These are phyloP conservation scores for Poa pratensis DNA, from an alignment of 176 grass and related monocot species.

Conservation along the genomic window DNA sequence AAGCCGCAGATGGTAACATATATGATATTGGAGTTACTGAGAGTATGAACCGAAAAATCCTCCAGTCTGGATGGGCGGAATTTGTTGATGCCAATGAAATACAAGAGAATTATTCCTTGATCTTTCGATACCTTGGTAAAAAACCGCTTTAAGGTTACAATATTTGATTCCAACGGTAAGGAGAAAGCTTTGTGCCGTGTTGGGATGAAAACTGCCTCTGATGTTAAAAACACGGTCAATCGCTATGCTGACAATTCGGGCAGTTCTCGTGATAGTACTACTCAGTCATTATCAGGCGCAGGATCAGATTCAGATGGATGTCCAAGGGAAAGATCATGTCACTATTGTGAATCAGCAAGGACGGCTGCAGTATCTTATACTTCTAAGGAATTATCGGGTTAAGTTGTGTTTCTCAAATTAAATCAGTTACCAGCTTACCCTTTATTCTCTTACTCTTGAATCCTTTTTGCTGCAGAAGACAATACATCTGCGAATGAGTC, in stretches of 20 bases:
- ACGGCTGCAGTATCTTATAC: background rate
- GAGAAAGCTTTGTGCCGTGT: constrained; percentile 41
- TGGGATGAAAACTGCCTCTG: background rate
- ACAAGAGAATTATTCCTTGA: constrained; percentile 41
- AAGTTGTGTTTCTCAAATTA: background rate
- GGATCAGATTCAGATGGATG: background rate
- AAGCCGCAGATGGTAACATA: constrained; percentile 28
- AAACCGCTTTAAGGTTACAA: constrained; percentile 45
- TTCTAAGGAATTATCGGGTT: constrained; percentile 40
- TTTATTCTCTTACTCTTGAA: background rate
- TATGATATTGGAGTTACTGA: constrained; percentile 28
- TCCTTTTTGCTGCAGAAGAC: constrained; percentile 9
- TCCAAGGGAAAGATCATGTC: background rate
- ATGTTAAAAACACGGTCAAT: background rate
- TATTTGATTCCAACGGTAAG: constrained; percentile 41
- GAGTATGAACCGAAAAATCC: background rate
- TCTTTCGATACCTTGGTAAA: constrained; percentile 39
- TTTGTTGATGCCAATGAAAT: constrained; percentile 48
- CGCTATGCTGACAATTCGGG: constrained; percentile 11
- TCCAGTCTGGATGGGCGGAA: constrained; percentile 46
- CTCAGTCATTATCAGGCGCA: constrained; percentile 9
- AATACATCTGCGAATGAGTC: background rate
- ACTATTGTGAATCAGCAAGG: background rate
- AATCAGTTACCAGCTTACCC: background rate
- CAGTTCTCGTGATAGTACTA: background rate